These are phyloP conservation scores for Phytopythium montanum DNA, from an alignment of 352 stramenopile species.

Conservation along the genomic window DNA sequence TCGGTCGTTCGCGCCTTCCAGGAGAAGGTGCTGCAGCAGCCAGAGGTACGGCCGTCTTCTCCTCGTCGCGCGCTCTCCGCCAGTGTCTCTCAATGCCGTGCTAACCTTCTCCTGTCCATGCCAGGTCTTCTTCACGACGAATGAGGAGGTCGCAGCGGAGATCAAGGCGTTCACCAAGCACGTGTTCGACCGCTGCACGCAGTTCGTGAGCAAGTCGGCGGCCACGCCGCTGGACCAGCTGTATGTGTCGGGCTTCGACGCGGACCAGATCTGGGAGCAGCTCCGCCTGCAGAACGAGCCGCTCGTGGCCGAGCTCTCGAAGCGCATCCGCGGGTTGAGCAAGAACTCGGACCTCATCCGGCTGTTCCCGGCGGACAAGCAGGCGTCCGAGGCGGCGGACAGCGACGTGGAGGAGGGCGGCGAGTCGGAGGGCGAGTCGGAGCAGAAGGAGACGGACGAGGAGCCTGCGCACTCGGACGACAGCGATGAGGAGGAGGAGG, in stretches of 20 bases:
- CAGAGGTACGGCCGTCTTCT: slow-evolving; percentile 38
- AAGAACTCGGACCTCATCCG: slow-evolving; percentile 57
- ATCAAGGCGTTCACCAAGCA: slow-evolving; percentile 80
- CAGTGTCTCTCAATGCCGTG: background rate
- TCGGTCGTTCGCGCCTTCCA: slow-evolving; percentile 54
- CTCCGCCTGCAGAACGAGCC: slow-evolving; percentile 78
- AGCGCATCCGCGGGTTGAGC: slow-evolving; percentile 62
- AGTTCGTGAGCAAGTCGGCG: slow-evolving; percentile 47
- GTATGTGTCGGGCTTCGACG: slow-evolving; percentile 81
- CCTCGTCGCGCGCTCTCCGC: background rate
- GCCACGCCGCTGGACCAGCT: slow-evolving; percentile 63
- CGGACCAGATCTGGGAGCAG: slow-evolving; percentile 85
- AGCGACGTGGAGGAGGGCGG: slow-evolving; percentile 17
- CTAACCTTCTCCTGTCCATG: background rate
- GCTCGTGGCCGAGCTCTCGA: slow-evolving; percentile 60
- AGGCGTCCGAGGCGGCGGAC: slow-evolving; percentile 25
- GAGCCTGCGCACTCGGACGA: slow-evolving; percentile 13
- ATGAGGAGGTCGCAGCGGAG: slow-evolving; percentile 49
- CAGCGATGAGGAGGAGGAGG: slow-evolving; percentile 3
- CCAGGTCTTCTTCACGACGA: slow-evolving; percentile 79
- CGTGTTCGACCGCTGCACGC: slow-evolving; percentile 68
- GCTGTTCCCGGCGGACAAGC: slow-evolving; percentile 54
- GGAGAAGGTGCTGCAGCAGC: slow-evolving; percentile 62
- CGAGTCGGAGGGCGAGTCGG: slow-evolving; percentile 9
- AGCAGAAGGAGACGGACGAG: slow-evolving; percentile 27